Evolutionary conservation across 1,284 basidiomycete genomes (phyloP).

Genomic region (Cryptococcus neoformans): DNA sequence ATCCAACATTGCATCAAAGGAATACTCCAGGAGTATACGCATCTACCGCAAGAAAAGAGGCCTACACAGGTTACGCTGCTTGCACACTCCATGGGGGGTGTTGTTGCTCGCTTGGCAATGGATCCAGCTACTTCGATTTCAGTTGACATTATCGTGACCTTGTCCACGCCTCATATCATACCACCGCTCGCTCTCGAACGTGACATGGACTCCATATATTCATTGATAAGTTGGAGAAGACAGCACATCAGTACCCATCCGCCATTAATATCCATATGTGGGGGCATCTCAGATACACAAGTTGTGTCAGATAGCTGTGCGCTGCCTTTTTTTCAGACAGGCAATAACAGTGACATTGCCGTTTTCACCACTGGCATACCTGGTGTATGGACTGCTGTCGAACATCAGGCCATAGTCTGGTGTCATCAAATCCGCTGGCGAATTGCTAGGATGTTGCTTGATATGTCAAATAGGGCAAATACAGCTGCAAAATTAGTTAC

Average conservation of each 20-base stretch:
- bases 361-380: conserved; percentile 84
- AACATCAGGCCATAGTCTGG: conserved; percentile 97
- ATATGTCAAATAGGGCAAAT: conserved; percentile 53
- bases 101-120: conserved; percentile 66
- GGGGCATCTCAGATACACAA: conserved; percentile 88
- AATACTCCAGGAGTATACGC: conserved; percentile 70
- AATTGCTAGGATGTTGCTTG: conserved; percentile 72
- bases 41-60: conserved; percentile 35
- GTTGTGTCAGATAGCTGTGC: conserved; percentile 89
- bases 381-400: conserved; percentile 90
- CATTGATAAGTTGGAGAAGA: conserved; percentile 42
- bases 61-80: conserved; percentile 63
- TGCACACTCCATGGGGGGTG: conserved; percentile 98
- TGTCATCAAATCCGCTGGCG: conserved; percentile 94
- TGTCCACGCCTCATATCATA: conserved; percentile 88
- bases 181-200: conserved; percentile 75
- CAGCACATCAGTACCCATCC: conserved; percentile 50
- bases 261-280: conserved; percentile 82
- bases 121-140: conserved; percentile 47
- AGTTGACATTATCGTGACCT: conserved; percentile 82
- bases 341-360: conserved; percentile 59
- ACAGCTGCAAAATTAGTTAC: conserved; percentile 9
- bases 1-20: conserved; percentile 68
- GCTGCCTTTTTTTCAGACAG: conserved; percentile 51
- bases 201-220: conserved; percentile 77